These are phyloP conservation scores for Carex littledalei DNA, from an alignment of 176 grass and related monocot species.

Conservation along the genomic window DNA sequence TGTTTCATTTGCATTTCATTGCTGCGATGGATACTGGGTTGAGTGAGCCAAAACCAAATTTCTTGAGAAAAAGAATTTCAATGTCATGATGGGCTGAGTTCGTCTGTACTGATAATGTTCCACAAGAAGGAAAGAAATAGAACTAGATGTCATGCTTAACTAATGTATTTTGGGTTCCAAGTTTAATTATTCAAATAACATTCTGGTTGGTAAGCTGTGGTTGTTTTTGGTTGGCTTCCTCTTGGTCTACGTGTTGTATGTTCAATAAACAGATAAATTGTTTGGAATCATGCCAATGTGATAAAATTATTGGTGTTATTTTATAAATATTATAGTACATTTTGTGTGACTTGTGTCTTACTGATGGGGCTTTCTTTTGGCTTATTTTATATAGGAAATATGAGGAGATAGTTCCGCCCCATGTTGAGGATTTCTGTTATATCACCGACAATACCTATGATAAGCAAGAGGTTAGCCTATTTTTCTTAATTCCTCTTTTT, in stretches of 20 bases:
- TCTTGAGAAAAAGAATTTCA: no score
- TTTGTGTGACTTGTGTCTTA: background rate
- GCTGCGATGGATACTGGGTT: background rate
- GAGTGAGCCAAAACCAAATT: no score
- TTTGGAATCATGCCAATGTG: background rate
- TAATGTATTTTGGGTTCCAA: background rate
- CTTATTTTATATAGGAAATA: constrained; percentile 56
- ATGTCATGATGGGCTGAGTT: no score
- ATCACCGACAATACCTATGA: constrained; percentile 96
- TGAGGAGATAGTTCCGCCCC: constrained; percentile 71
- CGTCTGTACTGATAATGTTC: no score
- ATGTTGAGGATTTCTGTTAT: constrained; percentile 91
- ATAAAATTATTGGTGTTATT: background rate
- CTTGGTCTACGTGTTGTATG: background rate
- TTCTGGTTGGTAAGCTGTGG: background rate
- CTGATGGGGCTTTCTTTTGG: background rate
- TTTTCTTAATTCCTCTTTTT: background rate
- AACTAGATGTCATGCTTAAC: background rate
- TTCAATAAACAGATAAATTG: background rate
- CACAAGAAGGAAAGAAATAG: background rate
- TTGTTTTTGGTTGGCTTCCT: background rate
- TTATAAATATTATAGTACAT: background rate
- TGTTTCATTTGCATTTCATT: background rate
- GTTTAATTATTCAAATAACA: background rate
- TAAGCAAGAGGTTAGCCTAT: constrained; percentile 46